These are phyloP conservation scores for Chlorella sp. DNA, from an alignment of 139 green algal species.

Conservation along the genomic window DNA sequence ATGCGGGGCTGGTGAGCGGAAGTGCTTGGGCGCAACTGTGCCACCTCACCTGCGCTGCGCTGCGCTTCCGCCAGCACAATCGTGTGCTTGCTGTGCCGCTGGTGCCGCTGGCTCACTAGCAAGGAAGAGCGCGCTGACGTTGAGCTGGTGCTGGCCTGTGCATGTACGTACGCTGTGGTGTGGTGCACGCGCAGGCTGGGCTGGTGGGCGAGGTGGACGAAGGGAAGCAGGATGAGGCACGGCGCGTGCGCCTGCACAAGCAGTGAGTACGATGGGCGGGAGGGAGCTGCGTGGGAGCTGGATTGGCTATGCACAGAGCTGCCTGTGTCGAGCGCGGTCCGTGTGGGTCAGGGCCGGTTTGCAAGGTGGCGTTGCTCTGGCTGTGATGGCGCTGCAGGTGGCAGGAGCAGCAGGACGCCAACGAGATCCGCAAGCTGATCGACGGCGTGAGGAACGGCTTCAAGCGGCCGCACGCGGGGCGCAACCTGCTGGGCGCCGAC, in stretches of 20 bases:
- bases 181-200: slow-evolving; percentile 10
- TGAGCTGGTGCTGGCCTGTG: no score
- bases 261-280: no score
- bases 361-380: no score
- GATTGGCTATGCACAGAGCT: no score
- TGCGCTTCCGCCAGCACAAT: neutral
- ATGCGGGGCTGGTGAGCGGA: slow-evolving; percentile 10
- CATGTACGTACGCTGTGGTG: no score
- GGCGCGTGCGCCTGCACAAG: slow-evolving; percentile 5
- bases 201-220: slow-evolving; percentile 9
- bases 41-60: neutral
- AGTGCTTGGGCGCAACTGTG: neutral
- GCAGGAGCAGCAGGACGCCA: slow-evolving; percentile 14
- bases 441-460: slow-evolving; percentile 20
- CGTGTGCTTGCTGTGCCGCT: neutral
- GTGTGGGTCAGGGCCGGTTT: no score
- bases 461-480: neutral
- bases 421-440: slow-evolving; percentile 5
- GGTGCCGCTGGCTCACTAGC: no score
- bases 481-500: neutral
- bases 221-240: neutral
- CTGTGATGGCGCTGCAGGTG: no score
- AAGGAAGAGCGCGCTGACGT: no score
- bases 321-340: neutral
- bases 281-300: no score